A percentile compares a stretch with the other conserved stretches of the same genome.
Evolutionary conservation across 306 rosid species (phyloP).

Genomic region (Vicia villosa): DNA sequence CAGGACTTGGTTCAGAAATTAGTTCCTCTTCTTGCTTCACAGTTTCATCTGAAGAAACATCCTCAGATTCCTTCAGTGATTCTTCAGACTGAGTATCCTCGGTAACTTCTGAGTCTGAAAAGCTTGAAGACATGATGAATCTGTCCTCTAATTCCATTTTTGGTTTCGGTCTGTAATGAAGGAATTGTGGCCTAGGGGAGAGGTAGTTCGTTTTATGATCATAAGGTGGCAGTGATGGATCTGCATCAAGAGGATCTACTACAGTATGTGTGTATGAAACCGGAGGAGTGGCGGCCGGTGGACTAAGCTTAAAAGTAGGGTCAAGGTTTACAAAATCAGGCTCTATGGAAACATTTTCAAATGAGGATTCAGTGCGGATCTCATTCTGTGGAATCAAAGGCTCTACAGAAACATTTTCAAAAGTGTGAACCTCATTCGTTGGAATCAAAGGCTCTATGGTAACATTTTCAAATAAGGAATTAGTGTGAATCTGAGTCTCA

Average conservation of each 20-base stretch:
- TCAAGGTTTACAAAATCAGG: conserved; percentile 68
- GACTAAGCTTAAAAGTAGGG: conserved; percentile 73
- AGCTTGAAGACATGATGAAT: conserved; percentile 47
- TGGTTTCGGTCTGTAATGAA: conserved; percentile 71
- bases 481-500: too few species aligned
- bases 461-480: too few species aligned
- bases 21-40: conserved; percentile 32
- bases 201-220: conserved; percentile 82
- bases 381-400: conserved; percentile 23
- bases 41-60: conserved; percentile 52
- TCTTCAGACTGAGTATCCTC: conserved; percentile 59
- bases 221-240: conserved; percentile 66
- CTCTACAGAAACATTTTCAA: too few species aligned
- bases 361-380: conserved; percentile 18
- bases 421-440: not conserved
- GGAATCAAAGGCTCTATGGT: not conserved
- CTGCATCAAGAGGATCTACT: conserved; percentile 61
- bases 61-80: conserved; percentile 59
- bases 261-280: conserved; percentile 33
- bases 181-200: conserved; percentile 89
- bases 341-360: conserved; percentile 37
- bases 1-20: conserved; percentile 43
- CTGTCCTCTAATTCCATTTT: conserved; percentile 60
- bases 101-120: conserved; percentile 60
- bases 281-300: conserved; percentile 42